Percentiles rank a stretch among this genome's conserved stretches.
Conservation (phyloP, 495 filamentous ascomycete genomes). For the Trypethelium eluteriae region DNA sequence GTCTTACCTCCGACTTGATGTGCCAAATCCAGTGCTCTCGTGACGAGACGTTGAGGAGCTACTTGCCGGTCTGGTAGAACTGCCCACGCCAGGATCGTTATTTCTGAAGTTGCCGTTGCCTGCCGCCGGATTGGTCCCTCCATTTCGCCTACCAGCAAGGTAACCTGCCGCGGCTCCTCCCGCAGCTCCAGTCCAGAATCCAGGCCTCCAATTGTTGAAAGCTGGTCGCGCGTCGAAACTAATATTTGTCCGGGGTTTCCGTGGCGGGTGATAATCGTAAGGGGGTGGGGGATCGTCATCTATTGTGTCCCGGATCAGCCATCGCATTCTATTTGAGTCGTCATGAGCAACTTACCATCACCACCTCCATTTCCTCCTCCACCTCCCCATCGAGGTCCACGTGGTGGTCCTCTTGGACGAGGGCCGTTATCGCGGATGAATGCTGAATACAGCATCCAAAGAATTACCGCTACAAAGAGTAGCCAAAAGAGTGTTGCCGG, state of each 20-base stretch:
- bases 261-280: slow-evolving; percentile 51
- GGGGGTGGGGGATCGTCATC: slow-evolving; percentile 54
- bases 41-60: slow-evolving; percentile 50
- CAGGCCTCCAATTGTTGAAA: slow-evolving; percentile 59
- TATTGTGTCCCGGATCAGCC: background rate
- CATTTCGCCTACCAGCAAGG: slow-evolving; percentile 43
- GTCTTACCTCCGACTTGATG: slow-evolving; percentile 63
- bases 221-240: slow-evolving; percentile 15
- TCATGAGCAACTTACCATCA: slow-evolving; percentile 23
- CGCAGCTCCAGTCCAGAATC: slow-evolving; percentile 77
- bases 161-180: slow-evolving; percentile 67
- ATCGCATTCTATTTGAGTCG: background rate
- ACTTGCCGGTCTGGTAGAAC: slow-evolving; percentile 35
- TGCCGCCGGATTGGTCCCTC: background rate
- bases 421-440: slow-evolving; percentile 24
- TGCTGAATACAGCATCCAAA: slow-evolving; percentile 47
- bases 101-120: background rate
- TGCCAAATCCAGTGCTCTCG: slow-evolving; percentile 84
- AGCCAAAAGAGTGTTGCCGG: slow-evolving; percentile 32
- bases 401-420: background rate
- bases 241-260: slow-evolving; percentile 22
- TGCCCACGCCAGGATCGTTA: slow-evolving; percentile 43
- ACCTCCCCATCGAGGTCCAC: slow-evolving; percentile 26
- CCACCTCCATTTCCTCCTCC: slow-evolving; percentile 47
- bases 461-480: slow-evolving; percentile 39